Evolutionary conservation across 768 basidiomycete genomes (phyloP).

Genomic region (Kwoniella sp.): DNA sequence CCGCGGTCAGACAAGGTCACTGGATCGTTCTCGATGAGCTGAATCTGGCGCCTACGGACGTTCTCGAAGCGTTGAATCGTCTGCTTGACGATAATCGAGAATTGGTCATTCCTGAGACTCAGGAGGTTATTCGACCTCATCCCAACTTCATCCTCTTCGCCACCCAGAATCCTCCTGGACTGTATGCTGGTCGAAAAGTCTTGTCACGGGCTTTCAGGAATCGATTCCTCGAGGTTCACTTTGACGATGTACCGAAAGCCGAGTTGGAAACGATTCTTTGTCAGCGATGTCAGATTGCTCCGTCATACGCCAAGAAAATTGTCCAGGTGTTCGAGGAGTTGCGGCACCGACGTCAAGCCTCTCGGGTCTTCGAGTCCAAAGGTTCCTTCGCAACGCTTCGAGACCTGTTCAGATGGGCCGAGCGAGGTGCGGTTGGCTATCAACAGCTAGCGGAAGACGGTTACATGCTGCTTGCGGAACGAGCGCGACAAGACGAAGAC

Average conservation of each 20-base stretch:
- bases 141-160: conserved; percentile 97
- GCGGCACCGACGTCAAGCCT: conserved; percentile 84
- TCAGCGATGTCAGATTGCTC: conserved; percentile 86
- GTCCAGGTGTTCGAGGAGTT: conserved; percentile 90
- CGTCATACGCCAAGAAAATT: conserved; percentile 86
- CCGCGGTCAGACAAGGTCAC: conserved; percentile 83
- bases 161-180: conserved; percentile 94
- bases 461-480: conserved; percentile 94
- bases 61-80: conserved; percentile 93
- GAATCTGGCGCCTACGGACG: conserved; percentile 96
- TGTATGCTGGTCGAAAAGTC: conserved; percentile 92
- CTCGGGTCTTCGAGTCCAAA: conserved; percentile 95
- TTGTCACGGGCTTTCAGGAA: conserved; percentile 94
- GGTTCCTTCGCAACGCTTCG: conserved; percentile 95
- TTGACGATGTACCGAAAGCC: conserved; percentile 90
- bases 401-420: conserved; percentile 96
- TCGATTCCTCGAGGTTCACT: conserved; percentile 96
- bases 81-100: conserved; percentile 97
- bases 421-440: conserved; percentile 80
- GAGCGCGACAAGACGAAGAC: conserved; percentile 80
- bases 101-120: conserved; percentile 90
- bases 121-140: conserved; percentile 89
- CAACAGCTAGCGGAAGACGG: conserved; percentile 94
- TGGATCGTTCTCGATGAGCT: conserved; percentile 99
- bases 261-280: conserved; percentile 94